A percentile compares a stretch with the other conserved stretches of the same genome.
Conservation (phyloP, 352 stramenopile genomes). For the Phytophthora pinifolia region DNA sequence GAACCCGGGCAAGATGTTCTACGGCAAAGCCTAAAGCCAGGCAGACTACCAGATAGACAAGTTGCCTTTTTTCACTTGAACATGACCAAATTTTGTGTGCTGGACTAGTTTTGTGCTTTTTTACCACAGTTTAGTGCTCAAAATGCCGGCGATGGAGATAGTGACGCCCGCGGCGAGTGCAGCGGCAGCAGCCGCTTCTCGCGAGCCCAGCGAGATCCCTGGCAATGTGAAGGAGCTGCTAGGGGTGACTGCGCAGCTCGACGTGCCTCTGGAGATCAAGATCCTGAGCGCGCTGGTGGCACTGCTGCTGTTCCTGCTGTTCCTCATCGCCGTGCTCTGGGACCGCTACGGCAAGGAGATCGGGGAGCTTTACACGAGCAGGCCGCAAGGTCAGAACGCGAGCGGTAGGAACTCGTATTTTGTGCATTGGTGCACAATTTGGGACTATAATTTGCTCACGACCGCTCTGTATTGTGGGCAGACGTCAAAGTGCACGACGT, state of each 20-base stretch:
- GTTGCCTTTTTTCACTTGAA: slow-evolving; percentile 12
- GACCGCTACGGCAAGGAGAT: slow-evolving; percentile 86
- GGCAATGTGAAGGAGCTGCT: slow-evolving; percentile 36
- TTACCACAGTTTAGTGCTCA: slow-evolving; percentile 1
- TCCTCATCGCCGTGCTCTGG: slow-evolving; percentile 83
- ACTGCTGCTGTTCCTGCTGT: slow-evolving; percentile 79
- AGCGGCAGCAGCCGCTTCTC: slow-evolving; percentile 5
- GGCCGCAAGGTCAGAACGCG: slow-evolving; percentile 22
- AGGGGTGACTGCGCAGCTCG: slow-evolving; percentile 32
- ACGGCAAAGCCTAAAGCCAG: slow-evolving; percentile 32
- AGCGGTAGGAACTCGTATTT: slow-evolving; percentile 24
- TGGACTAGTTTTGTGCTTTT: slow-evolving; percentile 5
- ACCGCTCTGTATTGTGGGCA: slow-evolving; percentile 5
- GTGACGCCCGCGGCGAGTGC: slow-evolving; percentile 2
- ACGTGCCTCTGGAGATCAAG: slow-evolving; percentile 64
- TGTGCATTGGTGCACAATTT: background rate
- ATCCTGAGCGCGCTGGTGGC: slow-evolving; percentile 62
- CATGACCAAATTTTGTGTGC: slow-evolving; percentile 5
- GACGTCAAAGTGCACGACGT: slow-evolving; percentile 70
- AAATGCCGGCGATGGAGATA: slow-evolving; percentile 25
- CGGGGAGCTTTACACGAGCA: slow-evolving; percentile 67
- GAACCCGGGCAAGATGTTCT: slow-evolving; percentile 97
- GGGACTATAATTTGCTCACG: slow-evolving; percentile 1
- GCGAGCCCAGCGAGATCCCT: slow-evolving; percentile 24
- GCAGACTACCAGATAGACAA: background rate